Conservation (phyloP, 179 eudicot species). For the Spinacia oleracea region DNA sequence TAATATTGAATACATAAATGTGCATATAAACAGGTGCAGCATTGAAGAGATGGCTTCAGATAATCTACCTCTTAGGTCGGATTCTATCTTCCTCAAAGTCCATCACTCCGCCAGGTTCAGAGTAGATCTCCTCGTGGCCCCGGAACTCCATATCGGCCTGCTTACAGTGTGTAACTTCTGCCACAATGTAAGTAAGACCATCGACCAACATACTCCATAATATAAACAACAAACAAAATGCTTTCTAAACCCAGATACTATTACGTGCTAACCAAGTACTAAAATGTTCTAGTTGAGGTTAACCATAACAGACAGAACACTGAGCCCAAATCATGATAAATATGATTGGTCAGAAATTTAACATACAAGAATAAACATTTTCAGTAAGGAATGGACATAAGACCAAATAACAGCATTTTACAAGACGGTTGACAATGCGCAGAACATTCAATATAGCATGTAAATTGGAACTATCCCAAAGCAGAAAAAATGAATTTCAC, state of each 20-base stretch:
- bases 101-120: conserved; percentile 95
- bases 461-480: neutral
- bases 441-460: neutral
- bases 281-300: neutral
- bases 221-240: conserved; percentile 21
- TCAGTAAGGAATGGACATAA: neutral
- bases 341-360: neutral
- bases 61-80: conserved; percentile 83
- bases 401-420: neutral
- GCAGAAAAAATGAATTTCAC: conserved; percentile 37
- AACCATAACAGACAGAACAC: neutral
- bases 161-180: conserved; percentile 92
- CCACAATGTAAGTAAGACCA: conserved; percentile 98
- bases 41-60: neutral
- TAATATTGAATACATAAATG: no score
- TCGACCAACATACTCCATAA: conserved; percentile 73
- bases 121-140: conserved; percentile 86
- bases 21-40: neutral
- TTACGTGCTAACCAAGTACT: neutral
- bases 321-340: neutral
- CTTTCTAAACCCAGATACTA: neutral
- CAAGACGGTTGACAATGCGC: neutral
- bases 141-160: conserved; percentile 88
- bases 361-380: neutral
- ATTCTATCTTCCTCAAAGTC: conserved; percentile 86